Evolutionary conservation across 352 stramenopile genomes (phyloP).

Genomic region (Phytophthora hybrid): DNA sequence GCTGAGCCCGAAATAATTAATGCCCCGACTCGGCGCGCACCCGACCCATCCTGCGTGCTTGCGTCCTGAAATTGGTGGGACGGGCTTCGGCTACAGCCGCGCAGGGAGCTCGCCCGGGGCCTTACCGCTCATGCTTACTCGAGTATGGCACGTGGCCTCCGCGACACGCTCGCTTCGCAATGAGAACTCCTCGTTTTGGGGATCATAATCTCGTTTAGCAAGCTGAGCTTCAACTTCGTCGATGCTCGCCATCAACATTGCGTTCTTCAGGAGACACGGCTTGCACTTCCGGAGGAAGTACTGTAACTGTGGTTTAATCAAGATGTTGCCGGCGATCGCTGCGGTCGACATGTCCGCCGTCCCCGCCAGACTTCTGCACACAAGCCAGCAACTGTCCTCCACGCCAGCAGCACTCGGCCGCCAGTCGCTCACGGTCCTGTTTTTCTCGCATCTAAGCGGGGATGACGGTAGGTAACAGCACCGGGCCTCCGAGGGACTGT

Average conservation of each 20-base stretch:
- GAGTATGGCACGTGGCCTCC: background rate
- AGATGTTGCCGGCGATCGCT: slow-evolving; percentile 16
- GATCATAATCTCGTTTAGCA: background rate
- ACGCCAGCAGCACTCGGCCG: background rate
- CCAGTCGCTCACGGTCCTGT: background rate
- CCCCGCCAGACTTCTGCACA: background rate
- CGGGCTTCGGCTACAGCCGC: background rate
- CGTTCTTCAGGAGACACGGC: background rate
- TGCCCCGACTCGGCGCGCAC: slow-evolving; percentile 3
- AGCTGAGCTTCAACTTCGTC: background rate
- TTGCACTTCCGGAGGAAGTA: slow-evolving; percentile 7
- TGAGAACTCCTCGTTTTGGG: background rate
- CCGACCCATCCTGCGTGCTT: slow-evolving; percentile 6
- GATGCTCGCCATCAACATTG: slow-evolving; percentile 3
- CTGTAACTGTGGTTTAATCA: slow-evolving; percentile 19
- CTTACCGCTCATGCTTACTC: slow-evolving; percentile 3
- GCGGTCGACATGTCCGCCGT: background rate
- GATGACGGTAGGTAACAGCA: slow-evolving; percentile 35
- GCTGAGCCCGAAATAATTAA: slow-evolving; percentile 32
- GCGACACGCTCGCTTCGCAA: slow-evolving; percentile 15
- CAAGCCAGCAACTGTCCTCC: background rate
- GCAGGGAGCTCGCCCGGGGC: background rate
- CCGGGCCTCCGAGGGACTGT: slow-evolving; percentile 19
- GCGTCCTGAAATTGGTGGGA: background rate
- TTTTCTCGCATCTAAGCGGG: slow-evolving; percentile 13